phyloP scores from a whole-genome alignment of 1,284 basidiomycete species.

The Xanthoconium separans region DNA sequence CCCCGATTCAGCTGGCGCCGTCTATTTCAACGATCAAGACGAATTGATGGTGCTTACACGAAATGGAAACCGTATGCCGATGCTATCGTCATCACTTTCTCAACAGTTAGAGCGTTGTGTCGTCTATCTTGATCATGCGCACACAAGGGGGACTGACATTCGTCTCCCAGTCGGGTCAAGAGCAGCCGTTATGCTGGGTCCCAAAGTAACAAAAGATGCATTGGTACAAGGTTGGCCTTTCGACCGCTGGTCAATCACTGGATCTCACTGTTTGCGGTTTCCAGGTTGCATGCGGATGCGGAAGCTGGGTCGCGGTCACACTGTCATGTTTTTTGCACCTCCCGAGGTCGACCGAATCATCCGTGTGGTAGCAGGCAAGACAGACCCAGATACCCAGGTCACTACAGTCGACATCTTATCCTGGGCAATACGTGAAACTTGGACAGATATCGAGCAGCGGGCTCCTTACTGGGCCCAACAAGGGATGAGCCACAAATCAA shows the following conservation, averaged over 20 bases:
- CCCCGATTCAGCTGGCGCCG: not conserved
- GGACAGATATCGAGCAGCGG: no score
- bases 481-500: not conserved
- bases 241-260: not conserved
- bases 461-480: no score
- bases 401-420: no score
- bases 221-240: not conserved
- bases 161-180: not conserved
- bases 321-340: not conserved
- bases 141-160: no score
- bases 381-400: no score
- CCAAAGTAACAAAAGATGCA: not conserved
- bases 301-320: not conserved
- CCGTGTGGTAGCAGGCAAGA: no score
- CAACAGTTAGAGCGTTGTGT: no score
- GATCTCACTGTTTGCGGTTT: not conserved
- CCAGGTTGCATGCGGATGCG: constrained; percentile 6
- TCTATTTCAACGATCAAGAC: not conserved
- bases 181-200: not conserved
- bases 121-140: no score
- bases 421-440: no score
- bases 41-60: not conserved
- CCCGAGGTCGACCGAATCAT: no score
- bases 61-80: not conserved
- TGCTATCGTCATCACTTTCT: not conserved